Conservation (phyloP, 805 yeast genomes). For the Scheffersomyces coipomensis region DNA sequence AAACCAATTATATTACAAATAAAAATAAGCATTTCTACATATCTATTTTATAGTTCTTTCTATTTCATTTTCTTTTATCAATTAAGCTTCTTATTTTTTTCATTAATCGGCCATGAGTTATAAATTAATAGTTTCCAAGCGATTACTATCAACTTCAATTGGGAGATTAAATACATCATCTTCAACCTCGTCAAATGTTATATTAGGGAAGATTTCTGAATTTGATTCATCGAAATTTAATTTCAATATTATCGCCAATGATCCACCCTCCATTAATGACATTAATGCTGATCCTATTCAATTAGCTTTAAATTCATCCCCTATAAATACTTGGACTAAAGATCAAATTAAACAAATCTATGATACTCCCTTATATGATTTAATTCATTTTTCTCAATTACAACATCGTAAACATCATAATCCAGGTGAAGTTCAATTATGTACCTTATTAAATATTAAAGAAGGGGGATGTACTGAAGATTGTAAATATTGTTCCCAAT, state of each 20-base stretch:
- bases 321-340: constrained; percentile 53
- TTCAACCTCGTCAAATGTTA: background rate
- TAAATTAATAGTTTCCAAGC: constrained; percentile 1
- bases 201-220: background rate
- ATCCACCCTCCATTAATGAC: constrained; percentile 1
- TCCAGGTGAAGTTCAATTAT: constrained; percentile 68
- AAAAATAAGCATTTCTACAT: background rate
- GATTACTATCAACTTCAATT: background rate
- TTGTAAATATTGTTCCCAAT: constrained; percentile 80
- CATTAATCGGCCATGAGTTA: too few species aligned
- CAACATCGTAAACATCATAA: constrained; percentile 69
- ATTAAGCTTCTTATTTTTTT: too few species aligned
- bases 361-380: constrained; percentile 62
- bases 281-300: constrained; percentile 9
- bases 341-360: constrained; percentile 61
- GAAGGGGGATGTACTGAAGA: constrained; percentile 83
- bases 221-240: background rate
- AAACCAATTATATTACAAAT: constrained; percentile 1
- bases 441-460: constrained; percentile 73
- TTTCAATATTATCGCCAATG: background rate
- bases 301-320: constrained; percentile 12
- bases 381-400: constrained; percentile 55
- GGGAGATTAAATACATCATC: background rate
- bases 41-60: too few species aligned
- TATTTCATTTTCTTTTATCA: too few species aligned